Evolutionary conservation across 768 basidiomycete species (phyloP), one percentile per base, ranked within the genome.

Genomic region (Rhizopogon sp.): DNA sequence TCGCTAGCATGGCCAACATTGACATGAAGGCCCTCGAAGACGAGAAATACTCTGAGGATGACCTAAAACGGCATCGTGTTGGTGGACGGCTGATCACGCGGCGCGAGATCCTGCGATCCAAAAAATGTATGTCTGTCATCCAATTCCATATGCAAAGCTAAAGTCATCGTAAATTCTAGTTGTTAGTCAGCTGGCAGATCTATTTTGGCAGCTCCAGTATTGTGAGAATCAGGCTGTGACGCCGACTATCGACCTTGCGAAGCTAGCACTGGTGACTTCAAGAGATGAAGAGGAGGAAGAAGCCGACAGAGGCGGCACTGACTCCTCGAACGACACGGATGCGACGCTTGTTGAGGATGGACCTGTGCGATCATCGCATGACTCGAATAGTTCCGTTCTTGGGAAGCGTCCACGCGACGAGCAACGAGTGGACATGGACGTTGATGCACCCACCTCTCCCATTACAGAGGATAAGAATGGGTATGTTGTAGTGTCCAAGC

Each of bases 241-340:
- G 0, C 93, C 93, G 0, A 85, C 85, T 3, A 72, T 91, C 43
- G 91, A 96, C 62, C 77, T 97, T 17, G 93, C 93, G 6, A 93
- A 97, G 65, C 81, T 96, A 20, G 94, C 93, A 0, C 80, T 97
- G 17, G 87, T 95, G 35, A 93, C 93, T 5, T 88, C 90, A 3
- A 83, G 90, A 63, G 93, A 94, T 58, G 93, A 95, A 67, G 88
- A 91, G 68, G 90, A 91, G 58, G 90, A 89, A 57, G 88, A 88
- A 58, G 78, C 76, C 29, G 86, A 86, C 57, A 81, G 80, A 59
- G 78, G 84, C 53, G 84, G 83, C 53, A 90, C 88, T 1, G 88
- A 89, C 62, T 84, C 87, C 20, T 91, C 90, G 20, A 88, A 91
- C 58, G 90, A 92, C 64, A 91, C 90, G 1, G 90, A 93, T 68